Base-by-base conservation (phyloP, 371 early-diverging fungal species). In the Basidiobolus heterosporus region DNA sequence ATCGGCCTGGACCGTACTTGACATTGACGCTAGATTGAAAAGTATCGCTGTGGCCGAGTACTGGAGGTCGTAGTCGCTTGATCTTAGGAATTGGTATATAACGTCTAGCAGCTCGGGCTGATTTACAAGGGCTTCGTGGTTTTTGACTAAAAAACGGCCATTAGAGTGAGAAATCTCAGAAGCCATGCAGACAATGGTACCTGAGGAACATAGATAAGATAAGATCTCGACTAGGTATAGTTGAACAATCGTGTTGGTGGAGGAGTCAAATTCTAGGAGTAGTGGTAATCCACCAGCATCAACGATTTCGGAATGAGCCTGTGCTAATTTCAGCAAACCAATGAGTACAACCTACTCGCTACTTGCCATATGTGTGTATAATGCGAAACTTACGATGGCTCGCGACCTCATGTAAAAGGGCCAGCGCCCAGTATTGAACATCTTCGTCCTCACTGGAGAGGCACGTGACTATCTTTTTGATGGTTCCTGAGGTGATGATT, bases 381-480 rank as follows among this genome's bases (percentile, higher is more conserved):
- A 9, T 11, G n/a, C 37, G n/a, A 37, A 3, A 17, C 40, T 40
- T 40, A 40, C 40, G 48, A 16, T 55, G 57, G 17, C 21, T 42
- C 7, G 54, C 70, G 2, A 71, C 65, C 14, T 67, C 72, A 40
- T 69, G 69, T 1, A 70, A 60, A 45, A 74, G 60, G 6, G 77
- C 60, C 36, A 81, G 55, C 9, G 82, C 70, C 85, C 85, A 85
- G 41, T 80, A 80, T 18, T 70, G 66, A 3, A 79, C 72, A 56
- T 85, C 85, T 14, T 72, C 75, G 47, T 85, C 85, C n/a, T 67
- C 66, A 14, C 70, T 55, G n/a, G 70, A 68, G n/a, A 85, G 51
- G 38, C 72, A 74, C 14, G 65, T 65, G 55, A 75, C 63, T 36
- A 77, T 69, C 38, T 79, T 74, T 43, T 65, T 62, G 0, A 82